phyloP scores from a whole-genome alignment of 2,329 filamentous ascomycete genomes.

The Apiospora pterosperma region DNA sequence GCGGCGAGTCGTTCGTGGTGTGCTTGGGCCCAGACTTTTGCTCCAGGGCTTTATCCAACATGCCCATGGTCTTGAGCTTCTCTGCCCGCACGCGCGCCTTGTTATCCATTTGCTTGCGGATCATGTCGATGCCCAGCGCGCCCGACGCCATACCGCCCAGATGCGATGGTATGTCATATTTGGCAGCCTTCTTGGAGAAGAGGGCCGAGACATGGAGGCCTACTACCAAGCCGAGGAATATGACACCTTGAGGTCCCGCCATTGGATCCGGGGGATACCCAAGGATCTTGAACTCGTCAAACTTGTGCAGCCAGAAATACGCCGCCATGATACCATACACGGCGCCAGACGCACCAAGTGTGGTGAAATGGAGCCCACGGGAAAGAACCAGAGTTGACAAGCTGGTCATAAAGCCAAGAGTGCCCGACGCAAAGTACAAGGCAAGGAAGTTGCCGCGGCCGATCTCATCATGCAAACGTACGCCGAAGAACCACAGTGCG shows the following conservation, averaged over 20 bases:
- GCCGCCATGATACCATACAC: conserved; percentile 59
- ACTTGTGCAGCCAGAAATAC: conserved; percentile 57
- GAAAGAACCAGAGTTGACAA: conserved; percentile 47
- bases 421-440: conserved; percentile 60
- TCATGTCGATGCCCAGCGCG: conserved; percentile 34
- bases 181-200: conserved; percentile 37
- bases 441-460: conserved; percentile 66
- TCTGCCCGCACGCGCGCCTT: conserved; percentile 19
- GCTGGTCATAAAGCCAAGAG: conserved; percentile 55
- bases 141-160: conserved; percentile 49
- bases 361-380: conserved; percentile 43
- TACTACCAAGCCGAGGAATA: conserved; percentile 48
- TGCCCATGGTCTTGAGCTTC: conserved; percentile 19
- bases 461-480: conserved; percentile 65
- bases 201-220: conserved; percentile 48
- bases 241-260: conserved; percentile 50
- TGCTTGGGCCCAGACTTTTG: not conserved
- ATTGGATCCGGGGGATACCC: conserved; percentile 53
- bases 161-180: conserved; percentile 51
- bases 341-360: conserved; percentile 65
- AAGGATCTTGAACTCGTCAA: conserved; percentile 55
- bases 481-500: conserved; percentile 63
- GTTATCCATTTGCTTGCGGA: conserved; percentile 28
- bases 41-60: conserved; percentile 8
- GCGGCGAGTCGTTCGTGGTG: not conserved